Base-by-base conservation (phyloP, 108 stramenopile species). In the Aurantiochytrium sp. region DNA sequence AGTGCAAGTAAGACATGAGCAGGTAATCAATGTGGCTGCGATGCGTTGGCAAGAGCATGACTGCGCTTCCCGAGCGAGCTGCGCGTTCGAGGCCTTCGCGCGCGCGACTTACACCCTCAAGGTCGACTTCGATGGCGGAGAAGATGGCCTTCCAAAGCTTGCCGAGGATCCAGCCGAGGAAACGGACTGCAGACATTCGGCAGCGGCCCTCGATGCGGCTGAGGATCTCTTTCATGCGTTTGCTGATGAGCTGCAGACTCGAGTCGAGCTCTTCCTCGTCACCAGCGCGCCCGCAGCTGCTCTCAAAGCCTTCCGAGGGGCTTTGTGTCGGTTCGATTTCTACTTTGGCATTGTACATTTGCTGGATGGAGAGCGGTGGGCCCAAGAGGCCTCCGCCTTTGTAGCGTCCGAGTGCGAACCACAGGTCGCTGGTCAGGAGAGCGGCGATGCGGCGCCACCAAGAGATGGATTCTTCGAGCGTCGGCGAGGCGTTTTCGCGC, bases 141-240 rank as follows among this genome's bases (percentile, higher is more conserved):
- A 83, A 83, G 23, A 83, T 16, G 49, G 28, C 5, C 0, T 44
- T 10, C 73, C 73, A 83, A 6, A 83, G 51, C 73, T 83, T 83
- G 49, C 73, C 73, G 5, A 83, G 73, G 8, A 83, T 12, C 73
- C 73, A 83, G 49, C 73, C 73, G 16, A 83, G 28, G 3, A 83
- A 83, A 16, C 73, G 73, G 49, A 83, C 73, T 2, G 73, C 73
- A n/a, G 73, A 83, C 73, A 83, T 83, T 0, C 73, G 73, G 49
- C 49, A 47, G 5, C 73, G 44, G 21, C 73, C 73, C 51, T 83
- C 73, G 51, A 83, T 83, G 28, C 73, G 49, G 12, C 51, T 53
- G 49, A 83, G 51, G n/a, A 83, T 83, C 51, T 83, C 73, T 23
- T 83, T 21, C 73, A 83, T 83, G 23, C 73, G 73, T 44, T 83